Evolutionary conservation across 2,329 filamentous ascomycete species (phyloP), one percentile per base, ranked within the genome.

Genomic region (Fusarium concolor): DNA sequence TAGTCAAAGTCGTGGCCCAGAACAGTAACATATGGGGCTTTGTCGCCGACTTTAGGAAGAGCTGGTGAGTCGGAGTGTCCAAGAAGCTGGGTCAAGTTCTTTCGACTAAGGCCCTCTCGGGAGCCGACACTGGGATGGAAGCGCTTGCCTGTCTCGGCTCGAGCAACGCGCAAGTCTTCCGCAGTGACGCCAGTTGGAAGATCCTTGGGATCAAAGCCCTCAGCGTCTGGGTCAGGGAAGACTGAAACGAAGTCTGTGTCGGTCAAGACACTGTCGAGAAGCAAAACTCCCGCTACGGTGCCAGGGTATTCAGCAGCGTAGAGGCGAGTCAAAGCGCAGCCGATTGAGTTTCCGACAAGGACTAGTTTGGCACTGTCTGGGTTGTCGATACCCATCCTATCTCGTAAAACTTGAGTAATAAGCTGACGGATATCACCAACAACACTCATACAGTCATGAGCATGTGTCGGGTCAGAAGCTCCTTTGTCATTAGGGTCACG

Each of bases 251-350:
- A 84, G 67, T 89, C 84, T 0, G 82, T 82, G 70, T 88, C 86
- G 17, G 86, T 84, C 73, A 89, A 83, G 65, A 87, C 84, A 35
- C 83, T 86, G 71, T 89, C 87, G 2, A 89, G 82, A 10, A 88
- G 80, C 2, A 89, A 33, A 5, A 84, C 74, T 0, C 78, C 85
- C 0, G 79, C 77, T 0, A 86, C 81, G 0, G 77, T 79, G 4
- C 80, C 78, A 0, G 84, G 81, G 51, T 86, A 81, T 2, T 75
- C 72, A 50, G 82, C 77, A 2, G 84, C 81, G 69, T 85, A 87
- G 10, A 88, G 79, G 1, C 86, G 81, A 2, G 81, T 81, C 17
- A 88, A 75, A 5, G 31, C 65, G 14, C 70, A 71, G 8, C 73
- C 73, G 3, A 75, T 68, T 0, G 73, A 75, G 20, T 74, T 74